Evolutionary conservation across 371 early-diverging fungal genomes (phyloP).

Genomic region (Circinella umbellata): DNA sequence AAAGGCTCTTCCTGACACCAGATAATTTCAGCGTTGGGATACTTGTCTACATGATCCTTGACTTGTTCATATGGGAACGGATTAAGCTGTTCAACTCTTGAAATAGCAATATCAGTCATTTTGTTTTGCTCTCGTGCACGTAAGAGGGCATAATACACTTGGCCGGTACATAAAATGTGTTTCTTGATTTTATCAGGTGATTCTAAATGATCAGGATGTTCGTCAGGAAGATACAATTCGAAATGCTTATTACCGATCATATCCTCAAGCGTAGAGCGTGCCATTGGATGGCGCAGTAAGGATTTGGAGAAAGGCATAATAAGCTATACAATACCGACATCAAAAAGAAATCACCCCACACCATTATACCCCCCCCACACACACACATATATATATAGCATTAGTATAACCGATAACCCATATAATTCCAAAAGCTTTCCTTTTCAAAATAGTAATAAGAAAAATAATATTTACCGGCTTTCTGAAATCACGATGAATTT

Average conservation of each 20-base stretch:
- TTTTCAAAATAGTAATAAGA: too few species aligned
- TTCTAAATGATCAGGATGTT: slow-evolving; percentile 76
- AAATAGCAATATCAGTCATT: slow-evolving; percentile 85
- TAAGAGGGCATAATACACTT: slow-evolving; percentile 93
- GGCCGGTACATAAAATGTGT: slow-evolving; percentile 93
- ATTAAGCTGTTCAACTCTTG: slow-evolving; percentile 91
- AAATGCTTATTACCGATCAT: slow-evolving; percentile 85
- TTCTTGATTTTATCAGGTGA: slow-evolving; percentile 82
- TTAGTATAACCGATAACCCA: slow-evolving; percentile 17
- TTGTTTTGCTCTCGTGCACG: slow-evolving; percentile 89
- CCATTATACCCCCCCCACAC: too few species aligned
- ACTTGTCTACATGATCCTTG: slow-evolving; percentile 85
- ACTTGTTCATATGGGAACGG: slow-evolving; percentile 97
- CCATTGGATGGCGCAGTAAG: slow-evolving; percentile 93
- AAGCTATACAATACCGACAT: slow-evolving; percentile 5
- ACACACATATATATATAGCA: not conserved
- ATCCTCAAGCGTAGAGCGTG: slow-evolving; percentile 82
- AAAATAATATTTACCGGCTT: slow-evolving; percentile 67
- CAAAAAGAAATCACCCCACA: too few species aligned
- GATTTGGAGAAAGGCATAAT: slow-evolving; percentile 91
- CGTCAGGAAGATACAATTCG: slow-evolving; percentile 91
- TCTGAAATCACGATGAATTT: slow-evolving; percentile 95
- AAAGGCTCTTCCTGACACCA: slow-evolving; percentile 97
- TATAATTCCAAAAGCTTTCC: too few species aligned
- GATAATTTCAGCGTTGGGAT: slow-evolving; percentile 87